Percentiles rank a stretch among this genome's conserved stretches.
These are phyloP conservation scores for Curvularia sp. DNA, from an alignment of 2,329 filamentous ascomycete species.

Conservation along the genomic window DNA sequence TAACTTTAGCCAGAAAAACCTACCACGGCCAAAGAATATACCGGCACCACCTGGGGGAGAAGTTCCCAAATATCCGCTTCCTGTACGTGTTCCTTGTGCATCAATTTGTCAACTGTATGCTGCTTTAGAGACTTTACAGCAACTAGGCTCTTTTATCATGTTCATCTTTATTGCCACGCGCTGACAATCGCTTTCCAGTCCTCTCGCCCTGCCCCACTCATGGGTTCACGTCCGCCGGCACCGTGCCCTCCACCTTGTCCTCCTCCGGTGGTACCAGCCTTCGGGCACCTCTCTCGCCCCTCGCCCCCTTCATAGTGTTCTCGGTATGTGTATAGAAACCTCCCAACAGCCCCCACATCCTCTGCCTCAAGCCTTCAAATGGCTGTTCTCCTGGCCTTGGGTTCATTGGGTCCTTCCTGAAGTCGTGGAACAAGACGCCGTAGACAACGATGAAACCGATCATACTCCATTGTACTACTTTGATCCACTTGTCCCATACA, in stretches of 20 bases:
- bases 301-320: slow-evolving; percentile 13
- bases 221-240: not conserved
- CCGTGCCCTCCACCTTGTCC: slow-evolving; percentile 6
- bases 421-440: slow-evolving; percentile 69
- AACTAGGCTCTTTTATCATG: not conserved
- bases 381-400: slow-evolving; percentile 42
- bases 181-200: not conserved
- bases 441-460: slow-evolving; percentile 62
- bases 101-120: not conserved
- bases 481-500: slow-evolving; percentile 69
- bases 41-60: not conserved
- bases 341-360: slow-evolving; percentile 38
- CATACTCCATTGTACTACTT: slow-evolving; percentile 65
- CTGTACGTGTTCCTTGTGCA: not conserved
- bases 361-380: slow-evolving; percentile 38
- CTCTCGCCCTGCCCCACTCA: no score
- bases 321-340: slow-evolving; percentile 42
- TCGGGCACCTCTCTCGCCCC: slow-evolving; percentile 22
- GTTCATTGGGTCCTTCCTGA: slow-evolving; percentile 45
- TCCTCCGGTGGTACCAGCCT: slow-evolving; percentile 17
- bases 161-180: not conserved
- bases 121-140: not conserved
- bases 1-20: slow-evolving; percentile 5
- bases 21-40: not conserved
- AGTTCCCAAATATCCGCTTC: not conserved